These are phyloP conservation scores for Talaromyces stipitatus DNA, from an alignment of 495 filamentous ascomycete species.

Conservation along the genomic window DNA sequence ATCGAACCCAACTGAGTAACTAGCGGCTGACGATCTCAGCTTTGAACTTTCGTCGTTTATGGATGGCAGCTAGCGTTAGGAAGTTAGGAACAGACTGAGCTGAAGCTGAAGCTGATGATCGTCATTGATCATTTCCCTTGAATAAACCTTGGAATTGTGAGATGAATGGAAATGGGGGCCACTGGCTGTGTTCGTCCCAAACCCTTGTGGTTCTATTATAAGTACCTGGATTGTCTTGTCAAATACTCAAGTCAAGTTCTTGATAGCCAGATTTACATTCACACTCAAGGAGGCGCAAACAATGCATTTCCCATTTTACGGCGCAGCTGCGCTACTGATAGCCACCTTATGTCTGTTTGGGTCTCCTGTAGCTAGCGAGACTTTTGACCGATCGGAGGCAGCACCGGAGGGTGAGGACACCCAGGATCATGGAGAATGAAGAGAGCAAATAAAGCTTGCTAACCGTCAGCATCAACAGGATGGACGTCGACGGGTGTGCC, in stretches of 20 bases:
- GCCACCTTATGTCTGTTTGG: not conserved
- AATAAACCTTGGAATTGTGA: not conserved
- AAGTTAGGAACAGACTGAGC: no score
- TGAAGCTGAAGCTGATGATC: not conserved
- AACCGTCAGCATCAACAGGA: not conserved
- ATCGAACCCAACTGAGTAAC: not conserved
- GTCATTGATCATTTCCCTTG: not conserved
- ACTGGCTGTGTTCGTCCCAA: not conserved
- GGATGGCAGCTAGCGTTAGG: not conserved
- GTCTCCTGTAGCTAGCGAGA: not conserved
- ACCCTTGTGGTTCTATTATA: not conserved
- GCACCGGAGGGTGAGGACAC: not conserved
- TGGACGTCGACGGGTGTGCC: not conserved
- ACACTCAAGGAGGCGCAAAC: not conserved
- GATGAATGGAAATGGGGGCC: not conserved
- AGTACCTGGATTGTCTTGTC: not conserved
- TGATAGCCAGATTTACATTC: not conserved
- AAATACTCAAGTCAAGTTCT: not conserved
- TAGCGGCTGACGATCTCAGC: not conserved
- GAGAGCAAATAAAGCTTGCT: not conserved
- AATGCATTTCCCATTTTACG: not conserved
- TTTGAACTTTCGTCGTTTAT: not conserved
- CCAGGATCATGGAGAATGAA: not conserved
- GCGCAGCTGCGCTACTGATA: not conserved
- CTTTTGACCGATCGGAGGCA: not conserved